Conservation (phyloP, 768 basidiomycete genomes). For the Mycena alexandri region DNA sequence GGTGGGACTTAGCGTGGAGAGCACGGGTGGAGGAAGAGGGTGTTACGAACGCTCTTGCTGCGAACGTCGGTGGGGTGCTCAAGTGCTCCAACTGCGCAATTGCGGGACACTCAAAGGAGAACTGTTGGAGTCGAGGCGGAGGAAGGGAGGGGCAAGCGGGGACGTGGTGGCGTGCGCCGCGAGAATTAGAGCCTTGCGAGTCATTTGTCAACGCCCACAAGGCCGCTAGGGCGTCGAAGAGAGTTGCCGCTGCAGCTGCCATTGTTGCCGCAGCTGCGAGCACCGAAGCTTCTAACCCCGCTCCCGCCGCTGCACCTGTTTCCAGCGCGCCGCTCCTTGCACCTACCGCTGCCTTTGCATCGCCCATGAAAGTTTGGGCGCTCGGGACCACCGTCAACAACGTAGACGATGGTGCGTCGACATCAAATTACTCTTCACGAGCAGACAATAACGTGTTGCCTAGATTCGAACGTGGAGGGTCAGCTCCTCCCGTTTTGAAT, state of each 20-base stretch:
- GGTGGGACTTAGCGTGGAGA: constrained; percentile 3
- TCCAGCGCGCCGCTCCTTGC: neutral
- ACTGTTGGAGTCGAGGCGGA: constrained; percentile 23
- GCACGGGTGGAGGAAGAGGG: neutral
- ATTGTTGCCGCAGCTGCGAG: too few relatives aligned
- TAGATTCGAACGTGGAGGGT: constrained; percentile 21
- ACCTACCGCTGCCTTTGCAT: constrained; percentile 7
- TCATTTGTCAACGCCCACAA: neutral
- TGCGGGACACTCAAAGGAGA: constrained; percentile 7
- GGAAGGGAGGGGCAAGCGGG: constrained; percentile 28
- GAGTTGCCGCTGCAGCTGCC: neutral
- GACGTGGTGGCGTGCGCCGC: constrained; percentile 17
- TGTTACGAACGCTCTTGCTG: neutral
- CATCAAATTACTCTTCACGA: neutral
- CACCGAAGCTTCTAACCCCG: too few relatives aligned
- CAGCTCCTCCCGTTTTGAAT: too few relatives aligned
- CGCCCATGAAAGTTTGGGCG: constrained; percentile 13
- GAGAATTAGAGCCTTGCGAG: constrained; percentile 18
- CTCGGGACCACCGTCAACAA: neutral
- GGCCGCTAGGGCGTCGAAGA: neutral
- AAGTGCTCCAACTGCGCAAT: constrained; percentile 2
- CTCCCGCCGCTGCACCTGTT: neutral
- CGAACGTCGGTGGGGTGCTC: neutral
- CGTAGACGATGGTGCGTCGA: constrained; percentile 11
- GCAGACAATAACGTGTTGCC: constrained; percentile 8